These are phyloP conservation scores for Thalia dealbata DNA, from an alignment of 176 grass and related monocot genomes.

Conservation along the genomic window DNA sequence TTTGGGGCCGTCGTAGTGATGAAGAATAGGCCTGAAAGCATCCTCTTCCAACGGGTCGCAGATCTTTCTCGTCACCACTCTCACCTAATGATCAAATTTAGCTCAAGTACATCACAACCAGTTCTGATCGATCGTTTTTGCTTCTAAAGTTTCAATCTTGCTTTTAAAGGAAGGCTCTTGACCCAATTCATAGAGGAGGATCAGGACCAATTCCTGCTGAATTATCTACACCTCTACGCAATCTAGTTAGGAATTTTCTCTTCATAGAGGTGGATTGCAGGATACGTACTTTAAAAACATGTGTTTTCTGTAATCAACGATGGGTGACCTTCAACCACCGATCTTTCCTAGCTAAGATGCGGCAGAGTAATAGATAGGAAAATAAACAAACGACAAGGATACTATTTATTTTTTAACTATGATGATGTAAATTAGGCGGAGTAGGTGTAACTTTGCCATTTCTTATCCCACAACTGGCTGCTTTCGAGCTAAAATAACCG, in stretches of 20 bases:
- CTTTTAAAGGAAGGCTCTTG: not conserved
- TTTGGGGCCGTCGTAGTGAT: constrained; percentile 97
- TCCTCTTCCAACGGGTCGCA: constrained; percentile 84
- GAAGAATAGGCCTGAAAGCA: constrained; percentile 90
- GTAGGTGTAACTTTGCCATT: not conserved
- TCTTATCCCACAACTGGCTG: not conserved
- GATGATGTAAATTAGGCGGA: not conserved
- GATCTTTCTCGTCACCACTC: constrained; percentile 58
- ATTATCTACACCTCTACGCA: no score
- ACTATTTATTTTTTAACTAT: not conserved
- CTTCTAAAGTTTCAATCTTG: not conserved
- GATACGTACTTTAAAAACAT: not conserved
- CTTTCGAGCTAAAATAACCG: not conserved
- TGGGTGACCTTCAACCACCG: not conserved
- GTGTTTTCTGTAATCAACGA: not conserved
- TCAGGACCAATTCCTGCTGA: no score
- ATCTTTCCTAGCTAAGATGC: not conserved
- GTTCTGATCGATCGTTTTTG: no score
- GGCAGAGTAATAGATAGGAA: no score
- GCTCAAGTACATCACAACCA: no score
- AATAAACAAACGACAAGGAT: not conserved
- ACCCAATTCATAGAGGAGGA: no score
- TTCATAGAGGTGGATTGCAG: not conserved
- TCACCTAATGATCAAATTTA: constrained; percentile 47
- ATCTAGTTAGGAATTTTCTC: not conserved